A percentile compares a stretch with the other conserved stretches of the same genome.
phyloP scores from a whole-genome alignment of 192 early-diverging fungal species.

The Backusella macrospora region DNA sequence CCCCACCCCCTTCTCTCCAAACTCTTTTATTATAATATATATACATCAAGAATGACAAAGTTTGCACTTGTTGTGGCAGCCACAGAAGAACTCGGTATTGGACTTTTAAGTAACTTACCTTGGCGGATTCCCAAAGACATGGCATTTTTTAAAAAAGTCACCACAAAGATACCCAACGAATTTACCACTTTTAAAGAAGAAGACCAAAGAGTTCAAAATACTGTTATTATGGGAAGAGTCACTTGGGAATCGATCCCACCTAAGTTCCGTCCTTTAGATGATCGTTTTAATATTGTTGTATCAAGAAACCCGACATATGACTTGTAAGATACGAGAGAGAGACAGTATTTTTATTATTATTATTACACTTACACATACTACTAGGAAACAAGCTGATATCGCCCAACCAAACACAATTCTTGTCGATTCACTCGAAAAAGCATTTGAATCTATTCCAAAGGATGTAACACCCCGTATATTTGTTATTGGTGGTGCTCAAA shows the following conservation, averaged over 20 bases:
- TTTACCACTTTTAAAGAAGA: neutral
- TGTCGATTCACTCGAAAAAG: slow-evolving; percentile 53
- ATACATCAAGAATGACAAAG: slow-evolving; percentile 18
- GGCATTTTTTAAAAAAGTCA: slow-evolving; percentile 77
- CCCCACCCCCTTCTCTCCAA: neutral
- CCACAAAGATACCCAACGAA: slow-evolving; percentile 43
- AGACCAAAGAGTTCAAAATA: slow-evolving; percentile 55
- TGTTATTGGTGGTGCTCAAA: slow-evolving; percentile 78
- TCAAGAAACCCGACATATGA: slow-evolving; percentile 61
- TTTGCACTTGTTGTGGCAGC: slow-evolving; percentile 80
- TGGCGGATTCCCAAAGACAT: slow-evolving; percentile 90
- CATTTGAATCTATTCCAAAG: slow-evolving; percentile 54
- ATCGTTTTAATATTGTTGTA: slow-evolving; percentile 86
- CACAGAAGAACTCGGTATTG: slow-evolving; percentile 78
- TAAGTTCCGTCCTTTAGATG: slow-evolving; percentile 76
- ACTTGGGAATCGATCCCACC: slow-evolving; percentile 94
- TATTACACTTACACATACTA: slow-evolving; percentile 23
- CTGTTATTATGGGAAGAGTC: slow-evolving; percentile 90
- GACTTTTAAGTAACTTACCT: slow-evolving; percentile 67
- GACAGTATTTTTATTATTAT: too few species aligned
- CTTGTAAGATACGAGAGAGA: slow-evolving; percentile 23
- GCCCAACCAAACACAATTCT: slow-evolving; percentile 31
- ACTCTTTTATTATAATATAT: neutral
- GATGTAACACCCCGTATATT: slow-evolving; percentile 58
- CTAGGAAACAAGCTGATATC: slow-evolving; percentile 32